Evolutionary conservation across 1,284 basidiomycete species (phyloP).

Genomic region (Phellinidium pouzarii): DNA sequence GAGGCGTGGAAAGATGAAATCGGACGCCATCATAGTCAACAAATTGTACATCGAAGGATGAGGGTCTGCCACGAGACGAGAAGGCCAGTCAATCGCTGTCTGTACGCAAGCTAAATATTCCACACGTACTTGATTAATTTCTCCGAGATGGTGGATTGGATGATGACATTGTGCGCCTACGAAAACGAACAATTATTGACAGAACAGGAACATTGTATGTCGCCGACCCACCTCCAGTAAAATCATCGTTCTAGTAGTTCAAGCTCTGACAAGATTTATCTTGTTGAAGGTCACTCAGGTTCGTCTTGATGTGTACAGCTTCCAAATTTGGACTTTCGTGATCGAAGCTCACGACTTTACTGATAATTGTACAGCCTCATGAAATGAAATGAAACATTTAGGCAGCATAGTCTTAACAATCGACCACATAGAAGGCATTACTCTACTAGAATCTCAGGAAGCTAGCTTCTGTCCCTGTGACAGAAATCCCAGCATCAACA

Average conservation of each 20-base stretch:
- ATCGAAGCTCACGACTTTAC: background rate
- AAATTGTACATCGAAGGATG: slow-evolving; percentile 89
- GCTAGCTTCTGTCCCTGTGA: slow-evolving; percentile 50
- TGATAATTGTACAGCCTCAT: no score
- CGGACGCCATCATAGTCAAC: slow-evolving; percentile 97
- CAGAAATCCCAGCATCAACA: slow-evolving; percentile 22
- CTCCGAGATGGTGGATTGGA: slow-evolving; percentile 86
- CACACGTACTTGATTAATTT: slow-evolving; percentile 75
- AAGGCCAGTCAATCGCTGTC: slow-evolving; percentile 1
- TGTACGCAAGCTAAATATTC: slow-evolving; percentile 12
- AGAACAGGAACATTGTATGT: background rate
- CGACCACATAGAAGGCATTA: slow-evolving; percentile 20
- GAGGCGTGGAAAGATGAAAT: slow-evolving; percentile 87
- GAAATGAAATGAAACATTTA: no score
- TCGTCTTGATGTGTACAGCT: no score
- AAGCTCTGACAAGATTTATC: no score
- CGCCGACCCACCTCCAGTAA: slow-evolving; percentile 3
- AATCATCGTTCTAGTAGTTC: no score
- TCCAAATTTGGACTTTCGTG: background rate
- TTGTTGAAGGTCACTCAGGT: no score
- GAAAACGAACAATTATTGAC: background rate
- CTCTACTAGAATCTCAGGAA: slow-evolving; percentile 31
- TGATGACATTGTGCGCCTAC: slow-evolving; percentile 88
- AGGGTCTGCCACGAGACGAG: slow-evolving; percentile 52
- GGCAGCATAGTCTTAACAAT: no score